These are phyloP conservation scores for Russula compacta DNA, from an alignment of 768 basidiomycete genomes.

Conservation along the genomic window DNA sequence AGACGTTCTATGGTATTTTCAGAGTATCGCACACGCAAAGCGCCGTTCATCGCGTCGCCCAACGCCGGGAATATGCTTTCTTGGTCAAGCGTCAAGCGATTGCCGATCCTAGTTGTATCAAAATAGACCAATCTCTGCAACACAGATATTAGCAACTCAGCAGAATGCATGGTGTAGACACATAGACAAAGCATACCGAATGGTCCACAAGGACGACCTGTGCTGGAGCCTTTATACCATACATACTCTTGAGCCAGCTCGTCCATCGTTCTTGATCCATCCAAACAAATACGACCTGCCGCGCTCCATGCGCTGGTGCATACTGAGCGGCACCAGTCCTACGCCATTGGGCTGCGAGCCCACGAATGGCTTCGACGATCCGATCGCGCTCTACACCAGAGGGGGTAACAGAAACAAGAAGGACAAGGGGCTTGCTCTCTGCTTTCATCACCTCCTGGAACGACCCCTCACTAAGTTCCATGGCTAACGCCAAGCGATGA, in stretches of 20 bases:
- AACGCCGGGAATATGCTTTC: conserved; percentile 58
- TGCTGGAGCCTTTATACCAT: conserved; percentile 45
- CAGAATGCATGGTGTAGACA: not conserved
- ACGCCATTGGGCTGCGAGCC: conserved; percentile 56
- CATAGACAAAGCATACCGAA: conserved; percentile 39
- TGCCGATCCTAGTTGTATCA: conserved; percentile 50
- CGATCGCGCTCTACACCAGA: conserved; percentile 27
- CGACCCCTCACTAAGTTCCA: conserved; percentile 68
- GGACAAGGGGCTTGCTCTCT: conserved; percentile 64
- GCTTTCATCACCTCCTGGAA: conserved; percentile 86
- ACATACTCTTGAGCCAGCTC: conserved; percentile 89
- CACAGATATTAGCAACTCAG: not conserved
- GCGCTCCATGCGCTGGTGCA: conserved; percentile 23
- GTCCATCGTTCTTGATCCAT: conserved; percentile 82
- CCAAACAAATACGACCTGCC: conserved; percentile 76
- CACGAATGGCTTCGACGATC: conserved; percentile 40
- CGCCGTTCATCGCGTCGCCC: conserved; percentile 50
- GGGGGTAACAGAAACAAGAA: conserved; percentile 50
- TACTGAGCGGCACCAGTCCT: conserved; percentile 28
- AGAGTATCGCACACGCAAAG: conserved; percentile 48
- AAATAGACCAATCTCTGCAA: conserved; percentile 66
- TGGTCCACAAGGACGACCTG: conserved; percentile 75
- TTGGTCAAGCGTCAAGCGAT: conserved; percentile 45
- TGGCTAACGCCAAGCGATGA: conserved; percentile 62
- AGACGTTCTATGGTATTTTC: conserved; percentile 62